A percentile compares a stretch with the other conserved stretches of the same genome.
Conservation (phyloP, 2,329 filamentous ascomycete genomes). For the Fusarium longipes region DNA sequence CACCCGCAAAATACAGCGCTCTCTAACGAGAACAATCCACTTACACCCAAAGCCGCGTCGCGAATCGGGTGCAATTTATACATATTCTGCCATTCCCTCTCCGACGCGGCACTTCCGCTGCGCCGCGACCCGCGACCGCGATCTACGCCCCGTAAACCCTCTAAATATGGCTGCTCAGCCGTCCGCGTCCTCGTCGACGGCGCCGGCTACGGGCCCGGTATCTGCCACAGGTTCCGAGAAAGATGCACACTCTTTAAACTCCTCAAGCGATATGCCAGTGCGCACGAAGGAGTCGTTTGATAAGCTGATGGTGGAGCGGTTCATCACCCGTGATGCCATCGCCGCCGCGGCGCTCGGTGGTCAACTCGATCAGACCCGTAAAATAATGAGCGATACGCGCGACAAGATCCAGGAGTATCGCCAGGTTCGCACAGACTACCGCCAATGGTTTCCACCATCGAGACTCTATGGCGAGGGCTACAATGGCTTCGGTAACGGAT, state of each 20-base stretch:
- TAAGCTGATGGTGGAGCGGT: conserved; percentile 65
- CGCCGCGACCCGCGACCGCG: conserved; percentile 46
- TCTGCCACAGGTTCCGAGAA: conserved; percentile 49
- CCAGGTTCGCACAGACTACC: conserved; percentile 65
- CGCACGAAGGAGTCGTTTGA: conserved; percentile 69
- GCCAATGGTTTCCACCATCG: conserved; percentile 65
- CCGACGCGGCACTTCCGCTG: conserved; percentile 53
- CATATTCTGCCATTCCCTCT: conserved; percentile 41
- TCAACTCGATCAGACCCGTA: conserved; percentile 64
- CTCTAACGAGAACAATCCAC: neutral
- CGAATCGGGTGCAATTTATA: conserved; percentile 31
- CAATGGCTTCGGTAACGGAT: conserved; percentile 87
- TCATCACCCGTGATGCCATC: conserved; percentile 64
- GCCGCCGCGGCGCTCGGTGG: conserved; percentile 64
- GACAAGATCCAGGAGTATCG: conserved; percentile 78
- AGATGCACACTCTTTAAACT: conserved; percentile 39
- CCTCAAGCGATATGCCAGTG: conserved; percentile 51
- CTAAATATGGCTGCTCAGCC: conserved; percentile 58
- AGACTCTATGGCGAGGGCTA: conserved; percentile 80
- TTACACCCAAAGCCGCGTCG: conserved; percentile 16
- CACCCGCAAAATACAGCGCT: conserved; percentile 24
- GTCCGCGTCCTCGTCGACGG: conserved; percentile 53
- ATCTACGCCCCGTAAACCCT: conserved; percentile 40
- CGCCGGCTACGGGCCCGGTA: conserved; percentile 49
- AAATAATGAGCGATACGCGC: conserved; percentile 71